Evolutionary conservation across 148 eudicot species (phyloP), one percentile per base, ranked within the genome.

Genomic region (Limonium bicolor): DNA sequence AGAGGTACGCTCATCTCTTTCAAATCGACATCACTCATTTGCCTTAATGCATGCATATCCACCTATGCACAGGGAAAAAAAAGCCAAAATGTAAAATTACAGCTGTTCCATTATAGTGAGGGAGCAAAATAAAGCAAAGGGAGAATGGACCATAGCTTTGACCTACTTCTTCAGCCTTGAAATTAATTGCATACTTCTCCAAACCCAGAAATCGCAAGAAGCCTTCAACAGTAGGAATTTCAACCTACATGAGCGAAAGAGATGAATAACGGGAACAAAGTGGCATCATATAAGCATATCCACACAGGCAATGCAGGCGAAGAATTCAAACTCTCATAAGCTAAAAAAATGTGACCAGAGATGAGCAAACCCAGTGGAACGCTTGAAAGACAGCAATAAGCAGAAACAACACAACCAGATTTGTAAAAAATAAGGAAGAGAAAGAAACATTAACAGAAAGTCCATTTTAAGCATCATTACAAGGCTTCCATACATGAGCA

Each of bases 1-100:
- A 80, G 84, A 6, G 99, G 99, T 57, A 90, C 64, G 53, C 95
- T 88, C 82, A 90, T 54, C 55, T 78, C 82, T 73, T 71, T 85
- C 55, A 90, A 71, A 56, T 90, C 99, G 55, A 25, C 48, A 42
- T 90, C 99, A 56, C 80, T 67, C 95, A 90, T 70, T 57, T 79
- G 88, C 69, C 56, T 78, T 69, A 90, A 50, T 14, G 82, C 63
- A 56, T 69, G 57, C 82, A 80, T 68, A 62, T 90, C 99, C 40
- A 90, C 73, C 99, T 90, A 18, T 7, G 13, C 21, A 31, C 23
- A 27, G 39, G 23, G 38, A 46, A 50, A 23, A 9, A 4, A 9
- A 4, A 6, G 15, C 17, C 16, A 18, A 8, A 1, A 1, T 29
- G 12, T n/a, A 29, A 29, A 9, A 6, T 1, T 19, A 15, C 41